These are phyloP conservation scores for Cryphonectria japonica DNA, from an alignment of 2,329 filamentous ascomycete species.

Conservation along the genomic window DNA sequence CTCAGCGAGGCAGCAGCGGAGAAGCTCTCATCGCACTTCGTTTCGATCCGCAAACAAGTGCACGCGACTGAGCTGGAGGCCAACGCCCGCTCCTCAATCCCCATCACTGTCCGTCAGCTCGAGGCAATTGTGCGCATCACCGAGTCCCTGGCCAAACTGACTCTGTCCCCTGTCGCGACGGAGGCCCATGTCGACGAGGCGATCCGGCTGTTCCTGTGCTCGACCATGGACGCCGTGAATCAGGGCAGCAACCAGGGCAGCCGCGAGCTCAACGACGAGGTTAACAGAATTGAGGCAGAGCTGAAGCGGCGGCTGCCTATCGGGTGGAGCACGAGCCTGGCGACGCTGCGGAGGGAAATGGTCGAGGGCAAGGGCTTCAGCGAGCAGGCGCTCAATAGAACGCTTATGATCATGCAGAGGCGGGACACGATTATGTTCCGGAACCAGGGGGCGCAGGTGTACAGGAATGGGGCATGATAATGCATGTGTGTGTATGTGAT, in stretches of 20 bases:
- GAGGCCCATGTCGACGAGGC: conserved; percentile 96
- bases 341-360: conserved; percentile 85
- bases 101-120: conserved; percentile 95
- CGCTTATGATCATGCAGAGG: conserved; percentile 82
- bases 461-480: conserved; percentile 68
- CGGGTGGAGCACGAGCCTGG: conserved; percentile 91
- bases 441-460: conserved; percentile 75
- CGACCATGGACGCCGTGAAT: conserved; percentile 96
- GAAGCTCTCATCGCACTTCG: conserved; percentile 95
- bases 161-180: conserved; percentile 81
- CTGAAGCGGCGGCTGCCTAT: conserved; percentile 85
- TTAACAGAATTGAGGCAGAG: conserved; percentile 84
- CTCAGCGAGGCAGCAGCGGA: conserved; percentile 90
- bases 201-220: conserved; percentile 93
- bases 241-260: conserved; percentile 83
- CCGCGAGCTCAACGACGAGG: conserved; percentile 90
- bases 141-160: conserved; percentile 90
- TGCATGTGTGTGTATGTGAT: background rate
- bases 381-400: conserved; percentile 82
- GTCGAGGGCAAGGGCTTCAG: conserved; percentile 89
- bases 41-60: conserved; percentile 92
- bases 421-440: conserved; percentile 85
- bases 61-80: conserved; percentile 88
- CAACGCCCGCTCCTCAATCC: conserved; percentile 89
- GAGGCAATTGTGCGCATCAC: conserved; percentile 98